Base-by-base conservation (phyloP, 805 yeast species). In the Candida dendrica region DNA sequence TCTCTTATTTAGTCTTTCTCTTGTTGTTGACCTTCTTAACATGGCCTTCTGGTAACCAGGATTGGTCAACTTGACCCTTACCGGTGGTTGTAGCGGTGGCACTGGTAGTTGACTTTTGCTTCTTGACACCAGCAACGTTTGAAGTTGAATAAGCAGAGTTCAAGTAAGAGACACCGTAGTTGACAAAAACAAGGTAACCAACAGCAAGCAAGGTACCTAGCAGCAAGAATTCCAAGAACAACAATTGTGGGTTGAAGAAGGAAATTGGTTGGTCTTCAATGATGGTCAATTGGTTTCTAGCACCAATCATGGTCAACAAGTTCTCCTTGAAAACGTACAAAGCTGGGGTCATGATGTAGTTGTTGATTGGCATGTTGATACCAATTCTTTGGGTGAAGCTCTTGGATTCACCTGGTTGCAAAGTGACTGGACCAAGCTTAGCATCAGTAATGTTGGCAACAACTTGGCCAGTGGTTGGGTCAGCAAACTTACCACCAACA, bases 181-280 rank as follows among this genome's bases (percentile, higher is more conserved):
- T 51, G 34, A 53, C 56, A 61, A 72, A 73, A 30, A 61, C 58
- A 47, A 66, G 58, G 60, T 79, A 83, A 36, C 67, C 79, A 37
- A 72, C 51, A 34, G 65, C 74, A 40, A 66, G 79, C 24, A 80
- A 41, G 16, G 80, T 59, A 18, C 64, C 71, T 3, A 67, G 50
- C 43, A 86, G 63, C 20, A 84, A 50, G 14, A 77, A 40, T 57
- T 79, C 83, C 49, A 84, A 73, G 30, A 84, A 59, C 44, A 87
- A 56, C 55, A 88, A 74, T 61, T 81, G 79, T 13, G 90, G 93
- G 58, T 84, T 77, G 64, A 82, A 79, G 41, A 81, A 48, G 1
- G 95, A 81, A 51, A 89, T 66, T 43, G 81, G 73, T 31, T 73
- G 74, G 52, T 88, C 95, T 10, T 61, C 61, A 43, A 89, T 74